A percentile compares a stretch with the other conserved stretches of the same genome.
Evolutionary conservation across 2,329 filamentous ascomycete species (phyloP).

Genomic region (Fusarium sp.): DNA sequence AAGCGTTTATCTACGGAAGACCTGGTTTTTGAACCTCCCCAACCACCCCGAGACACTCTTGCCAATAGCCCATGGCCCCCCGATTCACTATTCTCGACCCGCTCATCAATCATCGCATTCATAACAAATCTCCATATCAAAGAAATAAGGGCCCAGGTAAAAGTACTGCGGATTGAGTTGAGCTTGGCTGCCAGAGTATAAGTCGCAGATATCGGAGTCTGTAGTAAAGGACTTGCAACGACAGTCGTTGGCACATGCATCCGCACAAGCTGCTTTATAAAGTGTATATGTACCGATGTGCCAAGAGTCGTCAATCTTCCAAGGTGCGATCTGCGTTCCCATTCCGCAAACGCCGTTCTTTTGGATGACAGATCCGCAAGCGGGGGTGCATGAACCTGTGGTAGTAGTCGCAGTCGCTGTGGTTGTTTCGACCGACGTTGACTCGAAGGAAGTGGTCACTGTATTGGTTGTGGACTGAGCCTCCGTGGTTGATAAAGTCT

Average conservation of each 20-base stretch:
- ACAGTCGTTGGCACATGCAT: not conserved
- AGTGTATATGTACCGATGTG: not conserved
- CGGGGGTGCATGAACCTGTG: not conserved
- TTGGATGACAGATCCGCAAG: not conserved
- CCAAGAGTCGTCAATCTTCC: not conserved
- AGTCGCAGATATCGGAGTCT: not conserved
- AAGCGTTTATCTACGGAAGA: too few relatives aligned
- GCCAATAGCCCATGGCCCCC: too few relatives aligned
- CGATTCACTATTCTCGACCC: too few relatives aligned
- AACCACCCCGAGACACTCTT: accelerated
- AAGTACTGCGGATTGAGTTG: not conserved
- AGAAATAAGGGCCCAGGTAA: not conserved
- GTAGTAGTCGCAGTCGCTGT: not conserved
- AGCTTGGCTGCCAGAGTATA: not conserved
- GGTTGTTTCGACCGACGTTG: not conserved
- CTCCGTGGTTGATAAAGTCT: not conserved
- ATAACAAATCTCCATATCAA: not conserved
- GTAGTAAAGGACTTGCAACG: not conserved
- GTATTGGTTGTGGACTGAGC: not conserved
- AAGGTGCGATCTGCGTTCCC: not conserved
- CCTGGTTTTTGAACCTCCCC: not conserved
- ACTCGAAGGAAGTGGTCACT: not conserved
- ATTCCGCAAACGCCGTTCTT: not conserved
- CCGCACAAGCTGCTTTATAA: not conserved
- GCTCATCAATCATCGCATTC: not conserved